phyloP scores from a whole-genome alignment of 2,329 filamentous ascomycete species.

The Cladosporium phlei region DNA sequence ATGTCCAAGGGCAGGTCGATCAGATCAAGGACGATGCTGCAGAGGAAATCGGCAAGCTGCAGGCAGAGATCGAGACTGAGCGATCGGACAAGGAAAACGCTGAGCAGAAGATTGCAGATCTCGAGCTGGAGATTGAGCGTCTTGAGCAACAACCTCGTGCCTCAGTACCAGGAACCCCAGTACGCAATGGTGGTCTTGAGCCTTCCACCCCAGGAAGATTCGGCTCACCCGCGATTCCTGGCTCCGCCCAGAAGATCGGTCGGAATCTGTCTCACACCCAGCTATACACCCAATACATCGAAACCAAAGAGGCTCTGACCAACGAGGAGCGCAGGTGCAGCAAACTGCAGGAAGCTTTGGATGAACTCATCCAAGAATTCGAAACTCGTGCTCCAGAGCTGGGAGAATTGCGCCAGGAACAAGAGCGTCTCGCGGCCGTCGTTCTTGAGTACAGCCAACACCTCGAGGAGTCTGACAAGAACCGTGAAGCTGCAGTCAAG shows the following conservation, averaged over 20 bases:
- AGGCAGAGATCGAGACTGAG: slow-evolving; percentile 48
- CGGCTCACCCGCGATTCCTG: slow-evolving; percentile 47
- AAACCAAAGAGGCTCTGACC: slow-evolving; percentile 65
- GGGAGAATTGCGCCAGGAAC: slow-evolving; percentile 76
- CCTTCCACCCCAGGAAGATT: slow-evolving; percentile 24
- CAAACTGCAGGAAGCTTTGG: slow-evolving; percentile 69
- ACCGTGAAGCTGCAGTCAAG: slow-evolving; percentile 73
- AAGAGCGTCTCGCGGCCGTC: slow-evolving; percentile 73
- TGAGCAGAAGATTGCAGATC: slow-evolving; percentile 59
- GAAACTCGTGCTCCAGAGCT: slow-evolving; percentile 85
- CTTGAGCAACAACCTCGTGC: slow-evolving; percentile 40
- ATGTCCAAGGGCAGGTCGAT: slow-evolving; percentile 61
- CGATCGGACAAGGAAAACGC: slow-evolving; percentile 57
- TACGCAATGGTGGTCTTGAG: slow-evolving; percentile 35
- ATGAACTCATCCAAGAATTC: slow-evolving; percentile 78
- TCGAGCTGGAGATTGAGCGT: slow-evolving; percentile 59
- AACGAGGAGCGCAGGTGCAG: slow-evolving; percentile 69
- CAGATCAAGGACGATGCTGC: slow-evolving; percentile 64
- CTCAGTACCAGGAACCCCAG: slow-evolving; percentile 48
- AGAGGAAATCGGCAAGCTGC: slow-evolving; percentile 47
- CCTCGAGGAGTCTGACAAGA: slow-evolving; percentile 74
- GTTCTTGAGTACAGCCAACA: slow-evolving; percentile 73
- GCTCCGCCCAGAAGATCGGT: slow-evolving; percentile 47
- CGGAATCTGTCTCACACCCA: slow-evolving; percentile 57
- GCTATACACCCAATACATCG: slow-evolving; percentile 58